phyloP scores from a whole-genome alignment of 2,329 filamentous ascomycete genomes.

The Cercospora sp. region DNA sequence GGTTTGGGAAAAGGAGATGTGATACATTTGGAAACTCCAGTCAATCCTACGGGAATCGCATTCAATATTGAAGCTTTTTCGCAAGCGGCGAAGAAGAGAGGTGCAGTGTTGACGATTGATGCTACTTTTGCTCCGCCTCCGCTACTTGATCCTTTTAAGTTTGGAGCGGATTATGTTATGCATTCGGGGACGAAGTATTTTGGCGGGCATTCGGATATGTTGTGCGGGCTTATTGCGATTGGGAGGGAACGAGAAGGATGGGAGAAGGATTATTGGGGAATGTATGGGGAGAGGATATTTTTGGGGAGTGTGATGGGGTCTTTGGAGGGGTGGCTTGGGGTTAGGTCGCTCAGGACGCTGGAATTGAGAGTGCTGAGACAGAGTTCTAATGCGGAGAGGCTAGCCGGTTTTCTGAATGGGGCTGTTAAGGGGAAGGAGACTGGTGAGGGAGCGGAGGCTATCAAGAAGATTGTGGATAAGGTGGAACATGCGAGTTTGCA shows the following conservation, averaged over 20 bases:
- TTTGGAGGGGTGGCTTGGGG: slow-evolving; percentile 87
- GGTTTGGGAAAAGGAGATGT: slow-evolving; percentile 75
- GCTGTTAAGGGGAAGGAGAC: slow-evolving; percentile 42
- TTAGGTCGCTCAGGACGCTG: slow-evolving; percentile 80
- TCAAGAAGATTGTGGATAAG: slow-evolving; percentile 58
- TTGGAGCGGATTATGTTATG: slow-evolving; percentile 84
- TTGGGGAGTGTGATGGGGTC: slow-evolving; percentile 84
- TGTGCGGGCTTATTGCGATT: slow-evolving; percentile 79
- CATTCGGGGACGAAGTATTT: slow-evolving; percentile 96
- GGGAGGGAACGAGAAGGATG: slow-evolving; percentile 52
- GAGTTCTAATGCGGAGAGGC: slow-evolving; percentile 64
- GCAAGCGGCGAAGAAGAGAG: slow-evolving; percentile 66
- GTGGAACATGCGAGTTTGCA: slow-evolving; percentile 82
- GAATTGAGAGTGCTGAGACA: slow-evolving; percentile 79
- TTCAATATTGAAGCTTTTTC: slow-evolving; percentile 72
- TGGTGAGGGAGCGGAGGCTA: slow-evolving; percentile 33
- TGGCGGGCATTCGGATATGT: slow-evolving; percentile 89
- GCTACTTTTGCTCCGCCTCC: slow-evolving; percentile 91
- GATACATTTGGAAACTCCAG: slow-evolving; percentile 86
- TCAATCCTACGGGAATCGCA: slow-evolving; percentile 86
- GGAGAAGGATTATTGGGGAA: slow-evolving; percentile 49
- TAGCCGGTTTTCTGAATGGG: slow-evolving; percentile 71
- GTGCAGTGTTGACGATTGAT: slow-evolving; percentile 80
- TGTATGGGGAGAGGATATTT: slow-evolving; percentile 70
- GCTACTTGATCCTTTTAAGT: slow-evolving; percentile 78